These are phyloP conservation scores for Pseudogymnoascus sp. DNA, from an alignment of 2,329 filamentous ascomycete genomes.

Conservation along the genomic window DNA sequence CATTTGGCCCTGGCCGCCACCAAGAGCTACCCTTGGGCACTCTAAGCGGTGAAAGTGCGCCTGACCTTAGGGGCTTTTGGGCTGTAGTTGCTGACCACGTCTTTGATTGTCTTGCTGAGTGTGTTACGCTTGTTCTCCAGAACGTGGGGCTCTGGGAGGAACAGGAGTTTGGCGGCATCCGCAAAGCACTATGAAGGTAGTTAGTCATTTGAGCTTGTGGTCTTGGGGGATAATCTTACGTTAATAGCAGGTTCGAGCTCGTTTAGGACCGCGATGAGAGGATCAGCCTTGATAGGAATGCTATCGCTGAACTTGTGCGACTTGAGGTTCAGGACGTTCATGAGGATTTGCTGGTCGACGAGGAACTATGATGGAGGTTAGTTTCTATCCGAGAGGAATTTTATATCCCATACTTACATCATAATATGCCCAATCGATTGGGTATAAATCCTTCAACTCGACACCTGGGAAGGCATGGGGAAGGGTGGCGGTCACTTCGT, in stretches of 20 bases:
- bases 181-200: not conserved
- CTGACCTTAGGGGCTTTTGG: not conserved
- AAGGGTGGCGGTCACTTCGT: not conserved
- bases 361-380: not conserved
- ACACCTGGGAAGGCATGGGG: not conserved
- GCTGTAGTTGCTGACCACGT: not conserved
- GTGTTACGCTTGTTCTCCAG: not conserved
- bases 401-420: not conserved
- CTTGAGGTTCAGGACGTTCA: conserved; percentile 8
- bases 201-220: not conserved
- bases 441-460: not conserved
- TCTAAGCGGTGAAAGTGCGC: not conserved
- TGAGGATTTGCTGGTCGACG: conserved; percentile 1
- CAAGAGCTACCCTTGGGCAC: not conserved
- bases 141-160: not conserved
- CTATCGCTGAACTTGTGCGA: not conserved
- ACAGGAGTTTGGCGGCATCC: not conserved
- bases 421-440: conserved; percentile 3
- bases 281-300: not conserved
- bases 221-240: not conserved
- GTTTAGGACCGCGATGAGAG: not conserved
- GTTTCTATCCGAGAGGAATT: not conserved
- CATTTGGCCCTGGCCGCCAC: not conserved
- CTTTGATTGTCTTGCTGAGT: not conserved
- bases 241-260: not conserved